Percentiles rank a stretch among this genome's conserved stretches.
Conservation (phyloP, 805 yeast genomes). For the Cyberlindnera misumaiensis region DNA sequence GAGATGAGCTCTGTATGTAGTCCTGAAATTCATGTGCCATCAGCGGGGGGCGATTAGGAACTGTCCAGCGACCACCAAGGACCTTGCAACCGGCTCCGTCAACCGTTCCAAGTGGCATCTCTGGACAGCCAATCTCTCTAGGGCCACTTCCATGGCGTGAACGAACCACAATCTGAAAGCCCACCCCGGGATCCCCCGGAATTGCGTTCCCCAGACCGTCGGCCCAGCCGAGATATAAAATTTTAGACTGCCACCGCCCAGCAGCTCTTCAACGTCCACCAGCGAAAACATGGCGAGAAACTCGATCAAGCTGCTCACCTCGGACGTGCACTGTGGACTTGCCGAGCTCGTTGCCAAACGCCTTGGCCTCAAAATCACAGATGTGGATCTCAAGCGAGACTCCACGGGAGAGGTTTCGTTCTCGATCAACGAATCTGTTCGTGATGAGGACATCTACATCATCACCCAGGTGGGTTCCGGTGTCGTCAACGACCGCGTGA, state of each 20-base stretch:
- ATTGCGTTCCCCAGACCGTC: too few species aligned
- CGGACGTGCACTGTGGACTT: conserved; percentile 60
- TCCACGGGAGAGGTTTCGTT: conserved; percentile 71
- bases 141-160: too few species aligned
- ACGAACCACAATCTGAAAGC: too few species aligned
- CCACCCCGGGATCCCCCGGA: too few species aligned
- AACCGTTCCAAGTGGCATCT: too few species aligned
- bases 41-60: too few species aligned
- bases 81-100: too few species aligned
- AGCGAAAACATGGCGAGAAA: conserved; percentile 29
- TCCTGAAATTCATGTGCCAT: too few species aligned
- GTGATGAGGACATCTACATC: conserved; percentile 80
- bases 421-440: conserved; percentile 71
- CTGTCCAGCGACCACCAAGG: too few species aligned
- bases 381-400: conserved; percentile 57
- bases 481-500: conserved; percentile 64
- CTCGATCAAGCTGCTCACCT: conserved; percentile 60
- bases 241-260: not conserved
- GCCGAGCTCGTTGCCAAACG: conserved; percentile 64
- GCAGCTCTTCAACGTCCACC: not conserved
- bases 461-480: conserved; percentile 78
- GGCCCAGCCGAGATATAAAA: too few species aligned
- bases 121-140: too few species aligned
- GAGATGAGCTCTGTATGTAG: too few species aligned
- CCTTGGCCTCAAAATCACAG: conserved; percentile 53